Evolutionary conservation across 805 yeast species (phyloP).

Genomic region (Candida parachauliodes): DNA sequence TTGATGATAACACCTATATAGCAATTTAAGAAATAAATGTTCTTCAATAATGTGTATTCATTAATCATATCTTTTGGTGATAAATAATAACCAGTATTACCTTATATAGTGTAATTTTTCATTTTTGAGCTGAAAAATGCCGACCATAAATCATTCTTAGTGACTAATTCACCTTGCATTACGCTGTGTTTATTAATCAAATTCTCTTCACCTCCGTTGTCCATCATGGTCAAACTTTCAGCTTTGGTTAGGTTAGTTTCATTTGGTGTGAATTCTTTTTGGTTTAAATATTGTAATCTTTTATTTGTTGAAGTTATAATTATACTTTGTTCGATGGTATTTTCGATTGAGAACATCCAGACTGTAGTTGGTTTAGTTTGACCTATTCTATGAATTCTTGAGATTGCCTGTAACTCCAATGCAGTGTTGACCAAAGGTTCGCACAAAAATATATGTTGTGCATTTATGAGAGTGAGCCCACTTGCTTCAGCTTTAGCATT

Average conservation of each 20-base stretch:
- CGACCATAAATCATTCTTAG: constrained; percentile 58
- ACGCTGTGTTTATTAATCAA: constrained; percentile 36
- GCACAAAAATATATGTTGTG: constrained; percentile 86
- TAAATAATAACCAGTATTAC: not conserved
- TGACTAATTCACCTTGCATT: constrained; percentile 57
- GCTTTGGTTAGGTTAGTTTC: constrained; percentile 26
- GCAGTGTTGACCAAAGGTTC: constrained; percentile 91
- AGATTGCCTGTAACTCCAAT: constrained; percentile 85
- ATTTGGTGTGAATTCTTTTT: constrained; percentile 1
- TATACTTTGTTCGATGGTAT: constrained; percentile 87
- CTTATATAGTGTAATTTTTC: constrained; percentile 1
- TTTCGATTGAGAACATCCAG: constrained; percentile 85
- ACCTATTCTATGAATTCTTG: constrained; percentile 90
- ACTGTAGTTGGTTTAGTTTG: constrained; percentile 78
- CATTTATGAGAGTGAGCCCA: constrained; percentile 87
- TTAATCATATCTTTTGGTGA: no score
- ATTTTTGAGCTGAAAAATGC: constrained; percentile 45
- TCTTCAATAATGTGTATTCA: no score
- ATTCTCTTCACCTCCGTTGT: constrained; percentile 48
- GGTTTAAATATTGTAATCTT: constrained; percentile 42
- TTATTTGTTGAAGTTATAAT: constrained; percentile 63
- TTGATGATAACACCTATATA: constrained; percentile 45
- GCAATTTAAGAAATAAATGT: constrained; percentile 5
- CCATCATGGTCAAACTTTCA: constrained; percentile 52
- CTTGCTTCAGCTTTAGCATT: constrained; percentile 87